Percentiles rank a stretch among this genome's conserved stretches.
Evolutionary conservation across 2,329 filamentous ascomycete species (phyloP).

Genomic region (Leptographium galeiforme): DNA sequence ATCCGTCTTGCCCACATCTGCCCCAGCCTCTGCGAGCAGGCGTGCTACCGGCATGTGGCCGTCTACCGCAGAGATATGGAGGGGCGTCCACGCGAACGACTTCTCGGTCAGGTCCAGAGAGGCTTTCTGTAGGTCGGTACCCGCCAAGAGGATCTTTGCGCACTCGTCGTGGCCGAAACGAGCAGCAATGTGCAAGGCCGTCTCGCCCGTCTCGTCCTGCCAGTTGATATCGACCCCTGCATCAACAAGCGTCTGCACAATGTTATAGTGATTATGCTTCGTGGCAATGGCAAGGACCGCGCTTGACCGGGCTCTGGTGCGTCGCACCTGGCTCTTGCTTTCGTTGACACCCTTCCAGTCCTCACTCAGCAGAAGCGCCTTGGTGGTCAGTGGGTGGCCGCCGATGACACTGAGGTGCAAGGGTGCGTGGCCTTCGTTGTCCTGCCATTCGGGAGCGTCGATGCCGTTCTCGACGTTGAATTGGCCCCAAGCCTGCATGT

Average conservation of each 20-base stretch:
- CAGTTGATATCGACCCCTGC: slow-evolving; percentile 90
- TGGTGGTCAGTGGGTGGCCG: slow-evolving; percentile 76
- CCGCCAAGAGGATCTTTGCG: slow-evolving; percentile 60
- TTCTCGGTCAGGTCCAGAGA: slow-evolving; percentile 55
- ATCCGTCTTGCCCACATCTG: slow-evolving; percentile 61
- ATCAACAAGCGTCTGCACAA: slow-evolving; percentile 77
- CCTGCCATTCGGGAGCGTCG: slow-evolving; percentile 80
- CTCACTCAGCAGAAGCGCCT: slow-evolving; percentile 66
- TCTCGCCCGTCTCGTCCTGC: slow-evolving; percentile 80
- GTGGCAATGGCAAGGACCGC: slow-evolving; percentile 79
- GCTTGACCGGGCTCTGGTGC: slow-evolving; percentile 66
- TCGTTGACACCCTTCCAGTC: slow-evolving; percentile 55
- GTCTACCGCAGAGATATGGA: slow-evolving; percentile 86
- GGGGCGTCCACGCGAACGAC: slow-evolving; percentile 85
- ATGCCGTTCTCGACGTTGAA: slow-evolving; percentile 79
- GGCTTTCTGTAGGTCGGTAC: slow-evolving; percentile 52
- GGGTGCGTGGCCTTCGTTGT: slow-evolving; percentile 80
- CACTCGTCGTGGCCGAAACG: slow-evolving; percentile 77
- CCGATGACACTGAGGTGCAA: slow-evolving; percentile 86
- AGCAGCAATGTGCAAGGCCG: slow-evolving; percentile 81
- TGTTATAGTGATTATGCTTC: slow-evolving; percentile 72
- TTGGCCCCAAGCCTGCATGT: slow-evolving; percentile 79
- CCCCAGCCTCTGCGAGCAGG: slow-evolving; percentile 64
- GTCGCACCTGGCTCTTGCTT: slow-evolving; percentile 50
- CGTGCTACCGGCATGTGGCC: slow-evolving; percentile 65